phyloP scores from a whole-genome alignment of 2,329 filamentous ascomycete genomes.

The Aspergillus sergii region DNA sequence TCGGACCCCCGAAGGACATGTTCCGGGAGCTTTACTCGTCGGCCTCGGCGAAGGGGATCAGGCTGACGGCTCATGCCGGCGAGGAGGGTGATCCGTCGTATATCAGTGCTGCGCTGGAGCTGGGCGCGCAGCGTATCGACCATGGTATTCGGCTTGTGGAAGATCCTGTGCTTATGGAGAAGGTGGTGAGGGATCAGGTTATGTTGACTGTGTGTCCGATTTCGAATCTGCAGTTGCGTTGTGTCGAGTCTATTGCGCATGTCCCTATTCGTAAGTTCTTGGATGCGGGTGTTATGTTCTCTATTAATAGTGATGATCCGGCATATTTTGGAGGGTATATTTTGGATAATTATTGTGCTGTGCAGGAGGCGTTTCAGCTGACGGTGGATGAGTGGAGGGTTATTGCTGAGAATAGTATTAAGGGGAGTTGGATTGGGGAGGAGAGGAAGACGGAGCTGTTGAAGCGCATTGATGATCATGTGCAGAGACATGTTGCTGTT shows the following conservation, averaged over 20 bases:
- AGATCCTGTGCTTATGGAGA: conserved; percentile 60
- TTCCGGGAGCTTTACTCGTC: conserved; percentile 65
- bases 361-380: conserved; percentile 71
- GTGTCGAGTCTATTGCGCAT: conserved; percentile 55
- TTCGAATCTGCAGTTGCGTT: conserved; percentile 69
- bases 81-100: conserved; percentile 73
- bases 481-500: conserved; percentile 25
- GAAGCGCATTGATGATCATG: conserved; percentile 34
- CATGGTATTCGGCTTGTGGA: conserved; percentile 70
- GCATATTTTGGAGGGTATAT: conserved; percentile 78
- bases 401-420: conserved; percentile 64
- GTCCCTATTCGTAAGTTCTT: conserved; percentile 66
- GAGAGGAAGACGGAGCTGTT: conserved; percentile 64
- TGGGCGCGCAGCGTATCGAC: conserved; percentile 70
- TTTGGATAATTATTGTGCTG: conserved; percentile 72
- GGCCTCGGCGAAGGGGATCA: conserved; percentile 56
- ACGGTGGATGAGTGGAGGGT: conserved; percentile 66
- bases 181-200: conserved; percentile 59
- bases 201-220: conserved; percentile 73
- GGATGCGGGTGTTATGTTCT: conserved; percentile 66
- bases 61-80: conserved; percentile 73
- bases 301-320: conserved; percentile 74
- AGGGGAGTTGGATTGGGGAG: conserved; percentile 70
- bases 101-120: conserved; percentile 65
- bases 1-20: conserved; percentile 57